phyloP scores from a whole-genome alignment of 805 yeast genomes.

The Hanseniaspora mollemarum region DNA sequence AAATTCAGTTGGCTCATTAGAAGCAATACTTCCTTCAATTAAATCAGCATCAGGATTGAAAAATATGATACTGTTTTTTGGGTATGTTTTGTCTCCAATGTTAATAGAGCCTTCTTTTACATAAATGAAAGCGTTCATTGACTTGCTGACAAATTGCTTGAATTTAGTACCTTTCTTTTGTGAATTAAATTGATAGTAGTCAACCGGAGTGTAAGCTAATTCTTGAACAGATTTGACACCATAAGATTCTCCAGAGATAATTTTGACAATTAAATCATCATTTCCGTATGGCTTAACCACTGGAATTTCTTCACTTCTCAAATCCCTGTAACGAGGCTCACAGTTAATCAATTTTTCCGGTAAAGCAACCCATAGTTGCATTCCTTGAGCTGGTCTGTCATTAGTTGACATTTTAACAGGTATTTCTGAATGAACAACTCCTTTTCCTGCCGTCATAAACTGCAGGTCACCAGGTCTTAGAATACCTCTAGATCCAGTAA shows the following conservation, averaged over 20 bases:
- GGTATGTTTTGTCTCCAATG: conserved; percentile 35
- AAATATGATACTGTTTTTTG: conserved; percentile 44
- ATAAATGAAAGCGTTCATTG: conserved; percentile 61
- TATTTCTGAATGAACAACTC: conserved; percentile 78
- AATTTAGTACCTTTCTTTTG: conserved; percentile 52
- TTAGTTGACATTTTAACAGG: conserved; percentile 36
- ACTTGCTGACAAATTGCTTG: conserved; percentile 45
- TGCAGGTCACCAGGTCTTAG: conserved; percentile 75
- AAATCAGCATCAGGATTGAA: conserved; percentile 60
- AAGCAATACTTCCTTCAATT: conserved; percentile 43
- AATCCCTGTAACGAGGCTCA: conserved; percentile 68
- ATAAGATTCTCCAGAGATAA: conserved; percentile 65
- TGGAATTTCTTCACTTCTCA: conserved; percentile 61
- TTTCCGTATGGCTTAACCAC: conserved; percentile 52
- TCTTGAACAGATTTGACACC: conserved; percentile 66
- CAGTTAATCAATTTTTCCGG: conserved; percentile 52
- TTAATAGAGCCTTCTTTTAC: conserved; percentile 49
- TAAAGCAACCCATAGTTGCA: conserved; percentile 82
- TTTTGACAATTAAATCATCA: conserved; percentile 44
- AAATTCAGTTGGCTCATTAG: conserved; percentile 41
- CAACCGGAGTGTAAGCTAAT: conserved; percentile 71
- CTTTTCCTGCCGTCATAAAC: conserved; percentile 89
- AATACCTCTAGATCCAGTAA: conserved; percentile 73
- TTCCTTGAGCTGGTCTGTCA: conserved; percentile 46
- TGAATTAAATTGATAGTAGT: conserved; percentile 55